Conservation (phyloP, 202 grass and related monocot genomes). For the Musa balbisiana region DNA sequence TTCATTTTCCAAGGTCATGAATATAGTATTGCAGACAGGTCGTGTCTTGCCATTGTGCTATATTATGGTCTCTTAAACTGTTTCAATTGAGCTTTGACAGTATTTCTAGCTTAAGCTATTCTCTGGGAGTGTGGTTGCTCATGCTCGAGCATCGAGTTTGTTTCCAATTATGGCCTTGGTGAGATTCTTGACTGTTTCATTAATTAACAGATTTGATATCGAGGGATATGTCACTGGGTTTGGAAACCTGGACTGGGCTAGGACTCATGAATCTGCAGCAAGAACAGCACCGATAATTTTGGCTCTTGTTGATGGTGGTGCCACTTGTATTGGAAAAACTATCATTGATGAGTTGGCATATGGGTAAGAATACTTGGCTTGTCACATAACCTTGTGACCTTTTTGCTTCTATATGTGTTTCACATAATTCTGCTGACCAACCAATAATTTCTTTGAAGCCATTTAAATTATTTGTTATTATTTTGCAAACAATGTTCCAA, state of each 20-base stretch:
- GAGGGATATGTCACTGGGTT: slow-evolving; percentile 68
- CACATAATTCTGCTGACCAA: neutral
- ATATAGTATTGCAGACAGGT: no score
- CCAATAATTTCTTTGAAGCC: neutral
- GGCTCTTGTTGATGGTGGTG: slow-evolving; percentile 64
- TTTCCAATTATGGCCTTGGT: slow-evolving; percentile 19
- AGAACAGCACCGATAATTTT: slow-evolving; percentile 67
- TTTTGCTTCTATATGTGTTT: slow-evolving; percentile 13
- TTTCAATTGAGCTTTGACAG: no score
- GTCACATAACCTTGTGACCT: slow-evolving; percentile 10
- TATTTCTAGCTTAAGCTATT: neutral
- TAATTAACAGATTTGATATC: slow-evolving; percentile 75
- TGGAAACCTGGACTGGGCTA: slow-evolving; percentile 65
- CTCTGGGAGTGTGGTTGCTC: neutral
- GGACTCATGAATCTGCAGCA: slow-evolving; percentile 44
- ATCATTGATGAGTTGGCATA: slow-evolving; percentile 94
- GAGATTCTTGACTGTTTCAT: slow-evolving; percentile 19
- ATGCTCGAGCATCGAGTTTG: neutral
- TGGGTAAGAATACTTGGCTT: slow-evolving; percentile 34
- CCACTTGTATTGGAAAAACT: slow-evolving; percentile 91
- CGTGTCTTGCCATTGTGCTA: no score
- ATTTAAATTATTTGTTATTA: neutral
- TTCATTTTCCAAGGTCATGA: no score
- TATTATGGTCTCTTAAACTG: no score
- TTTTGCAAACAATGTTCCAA: neutral